Evolutionary conservation across 2,329 filamentous ascomycete genomes (phyloP).

Genomic region (Penicillium sp.): DNA sequence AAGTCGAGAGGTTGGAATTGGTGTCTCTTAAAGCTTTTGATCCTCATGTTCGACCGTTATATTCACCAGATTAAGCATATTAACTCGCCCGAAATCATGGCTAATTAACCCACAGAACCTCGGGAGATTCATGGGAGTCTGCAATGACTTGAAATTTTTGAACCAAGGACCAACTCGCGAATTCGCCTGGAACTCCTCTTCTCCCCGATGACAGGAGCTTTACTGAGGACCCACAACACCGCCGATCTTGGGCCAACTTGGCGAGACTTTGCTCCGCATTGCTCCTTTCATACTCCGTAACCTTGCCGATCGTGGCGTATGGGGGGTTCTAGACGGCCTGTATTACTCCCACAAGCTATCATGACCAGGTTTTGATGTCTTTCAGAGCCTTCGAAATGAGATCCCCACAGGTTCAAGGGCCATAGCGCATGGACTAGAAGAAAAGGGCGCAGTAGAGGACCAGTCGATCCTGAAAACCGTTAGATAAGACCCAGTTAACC

Average conservation of each 20-base stretch:
- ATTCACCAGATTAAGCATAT: background rate
- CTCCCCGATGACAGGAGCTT: background rate
- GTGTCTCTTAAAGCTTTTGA: background rate
- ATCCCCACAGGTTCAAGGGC: background rate
- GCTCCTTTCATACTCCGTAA: background rate
- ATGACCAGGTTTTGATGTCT: background rate
- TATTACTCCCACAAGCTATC: background rate
- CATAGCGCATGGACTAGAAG: background rate
- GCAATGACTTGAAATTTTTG: too few species aligned
- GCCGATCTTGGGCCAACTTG: conserved; percentile 1
- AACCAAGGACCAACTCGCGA: too few species aligned
- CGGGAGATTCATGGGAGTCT: too few species aligned
- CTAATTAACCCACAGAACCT: too few species aligned
- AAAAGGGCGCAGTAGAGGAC: background rate
- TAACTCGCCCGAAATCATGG: too few species aligned
- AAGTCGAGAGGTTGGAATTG: too few species aligned
- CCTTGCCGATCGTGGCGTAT: background rate
- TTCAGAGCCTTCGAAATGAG: background rate
- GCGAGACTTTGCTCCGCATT: background rate
- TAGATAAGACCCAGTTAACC: conserved; percentile 3
- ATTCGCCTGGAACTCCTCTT: too few species aligned
- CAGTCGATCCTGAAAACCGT: background rate
- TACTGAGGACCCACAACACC: background rate
- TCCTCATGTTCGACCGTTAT: background rate
- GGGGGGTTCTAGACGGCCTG: background rate